Percentiles rank a stretch among this genome's conserved stretches.
phyloP scores from a whole-genome alignment of 768 basidiomycete species.

The Amanita rubescens region DNA sequence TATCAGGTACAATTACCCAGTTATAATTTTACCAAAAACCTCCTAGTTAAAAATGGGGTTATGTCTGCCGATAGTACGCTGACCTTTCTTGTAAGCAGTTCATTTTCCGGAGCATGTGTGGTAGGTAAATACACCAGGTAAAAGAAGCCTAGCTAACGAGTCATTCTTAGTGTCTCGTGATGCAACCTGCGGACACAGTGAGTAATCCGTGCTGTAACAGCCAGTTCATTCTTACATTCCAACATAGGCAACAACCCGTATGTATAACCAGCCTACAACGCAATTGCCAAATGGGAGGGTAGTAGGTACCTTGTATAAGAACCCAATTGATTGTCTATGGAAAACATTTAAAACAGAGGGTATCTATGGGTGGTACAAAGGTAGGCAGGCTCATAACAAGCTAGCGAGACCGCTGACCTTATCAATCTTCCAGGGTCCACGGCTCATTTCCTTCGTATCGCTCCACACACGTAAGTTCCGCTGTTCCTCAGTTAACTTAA shows the following conservation, averaged over 20 bases:
- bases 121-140: slow-evolving; percentile 38
- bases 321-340: slow-evolving; percentile 94
- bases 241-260: slow-evolving; percentile 72
- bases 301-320: slow-evolving; percentile 77
- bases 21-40: slow-evolving; percentile 88
- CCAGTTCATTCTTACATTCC: slow-evolving; percentile 8
- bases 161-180: slow-evolving; percentile 61
- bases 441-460: slow-evolving; percentile 89
- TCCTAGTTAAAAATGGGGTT: slow-evolving; percentile 61
- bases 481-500: background rate
- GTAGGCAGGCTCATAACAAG: slow-evolving; percentile 22
- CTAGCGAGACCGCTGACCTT: background rate
- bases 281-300: slow-evolving; percentile 61
- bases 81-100: slow-evolving; percentile 85
- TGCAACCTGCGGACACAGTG: slow-evolving; percentile 94
- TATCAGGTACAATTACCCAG: slow-evolving; percentile 88
- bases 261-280: slow-evolving; percentile 93
- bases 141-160: slow-evolving; percentile 4
- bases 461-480: slow-evolving; percentile 76
- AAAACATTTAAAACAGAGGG: slow-evolving; percentile 93
- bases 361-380: slow-evolving; percentile 93
- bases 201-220: slow-evolving; percentile 6
- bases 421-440: slow-evolving; percentile 57
- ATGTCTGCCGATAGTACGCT: slow-evolving; percentile 70
- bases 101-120: slow-evolving; percentile 87